Percentiles rank a stretch among this genome's conserved stretches.
Evolutionary conservation across 805 yeast genomes (phyloP).

Genomic region (Pichia gijzeniarum): DNA sequence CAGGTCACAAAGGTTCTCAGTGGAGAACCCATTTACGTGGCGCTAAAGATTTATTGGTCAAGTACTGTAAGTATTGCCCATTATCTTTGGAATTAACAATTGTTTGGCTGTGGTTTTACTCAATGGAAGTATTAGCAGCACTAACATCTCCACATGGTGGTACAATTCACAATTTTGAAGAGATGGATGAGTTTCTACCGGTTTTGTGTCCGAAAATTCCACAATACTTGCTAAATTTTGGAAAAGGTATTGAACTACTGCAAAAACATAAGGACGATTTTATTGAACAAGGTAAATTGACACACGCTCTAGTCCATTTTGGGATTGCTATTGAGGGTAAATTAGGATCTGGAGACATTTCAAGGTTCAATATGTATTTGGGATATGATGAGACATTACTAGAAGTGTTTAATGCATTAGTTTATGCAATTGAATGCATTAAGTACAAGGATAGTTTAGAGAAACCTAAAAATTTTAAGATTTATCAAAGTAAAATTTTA

Average conservation of each 20-base stretch:
- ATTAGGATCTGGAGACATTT: constrained; percentile 7
- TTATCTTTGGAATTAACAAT: constrained; percentile 31
- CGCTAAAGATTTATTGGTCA: constrained; percentile 53
- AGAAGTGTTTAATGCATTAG: constrained; percentile 28
- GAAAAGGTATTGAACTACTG: neutral
- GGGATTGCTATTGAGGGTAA: constrained; percentile 28
- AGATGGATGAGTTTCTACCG: constrained; percentile 34
- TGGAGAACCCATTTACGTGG: constrained; percentile 69
- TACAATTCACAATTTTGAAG: constrained; percentile 45
- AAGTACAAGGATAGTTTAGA: constrained; percentile 8
- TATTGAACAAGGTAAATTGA: constrained; percentile 15
- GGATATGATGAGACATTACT: constrained; percentile 32
- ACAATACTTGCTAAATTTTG: constrained; percentile 4
- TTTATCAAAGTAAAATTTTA: constrained; percentile 6
- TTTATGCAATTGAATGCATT: constrained; percentile 25
- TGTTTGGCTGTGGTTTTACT: constrained; percentile 51
- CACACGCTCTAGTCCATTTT: constrained; percentile 20
- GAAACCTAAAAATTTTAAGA: neutral
- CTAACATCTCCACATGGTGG: constrained; percentile 55
- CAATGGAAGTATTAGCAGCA: constrained; percentile 57
- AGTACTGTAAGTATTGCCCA: constrained; percentile 26
- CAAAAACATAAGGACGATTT: neutral
- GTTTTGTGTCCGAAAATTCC: constrained; percentile 17
- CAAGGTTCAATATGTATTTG: constrained; percentile 25
- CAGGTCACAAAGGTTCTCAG: constrained; percentile 49